Evolutionary conservation across 2,329 filamentous ascomycete genomes (phyloP).

Genomic region (Fulvia fulva): DNA sequence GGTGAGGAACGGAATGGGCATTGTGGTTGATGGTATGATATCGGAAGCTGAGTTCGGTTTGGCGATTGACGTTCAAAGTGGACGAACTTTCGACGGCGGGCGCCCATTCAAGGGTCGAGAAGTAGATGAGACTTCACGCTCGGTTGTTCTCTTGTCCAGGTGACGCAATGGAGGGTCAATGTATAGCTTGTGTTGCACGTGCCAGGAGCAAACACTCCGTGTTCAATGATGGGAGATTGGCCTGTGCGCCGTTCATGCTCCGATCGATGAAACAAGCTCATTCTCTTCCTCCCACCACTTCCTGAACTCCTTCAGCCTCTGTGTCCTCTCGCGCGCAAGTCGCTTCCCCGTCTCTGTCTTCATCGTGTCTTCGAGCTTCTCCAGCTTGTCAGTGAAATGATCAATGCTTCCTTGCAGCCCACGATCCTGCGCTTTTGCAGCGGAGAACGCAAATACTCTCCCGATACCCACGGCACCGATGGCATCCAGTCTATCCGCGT

Average conservation of each 20-base stretch:
- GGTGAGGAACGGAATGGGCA: too few relatives aligned
- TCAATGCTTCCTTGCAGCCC: constrained; percentile 63
- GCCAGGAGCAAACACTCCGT: not conserved
- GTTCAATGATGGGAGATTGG: not conserved
- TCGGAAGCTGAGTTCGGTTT: not conserved
- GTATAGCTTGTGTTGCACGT: not conserved
- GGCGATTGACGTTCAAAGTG: too few relatives aligned
- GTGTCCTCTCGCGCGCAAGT: constrained; percentile 48
- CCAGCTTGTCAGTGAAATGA: constrained; percentile 74
- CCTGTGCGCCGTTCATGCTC: not conserved
- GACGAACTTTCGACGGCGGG: too few relatives aligned
- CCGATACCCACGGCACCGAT: constrained; percentile 83
- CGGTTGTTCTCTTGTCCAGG: not conserved
- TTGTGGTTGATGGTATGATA: too few relatives aligned
- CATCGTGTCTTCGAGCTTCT: constrained; percentile 59
- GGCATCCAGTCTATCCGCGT: constrained; percentile 88
- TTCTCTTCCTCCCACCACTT: constrained; percentile 54
- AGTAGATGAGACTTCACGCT: not conserved
- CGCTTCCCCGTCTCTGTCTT: constrained; percentile 52
- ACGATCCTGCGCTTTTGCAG: constrained; percentile 50
- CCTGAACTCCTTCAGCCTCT: constrained; percentile 47
- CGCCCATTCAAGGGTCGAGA: not conserved
- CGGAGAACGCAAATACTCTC: constrained; percentile 72
- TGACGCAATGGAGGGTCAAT: not conserved
- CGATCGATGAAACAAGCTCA: constrained; percentile 1